phyloP scores from a whole-genome alignment of 352 stramenopile species.

The Aphanomyces invadans region DNA sequence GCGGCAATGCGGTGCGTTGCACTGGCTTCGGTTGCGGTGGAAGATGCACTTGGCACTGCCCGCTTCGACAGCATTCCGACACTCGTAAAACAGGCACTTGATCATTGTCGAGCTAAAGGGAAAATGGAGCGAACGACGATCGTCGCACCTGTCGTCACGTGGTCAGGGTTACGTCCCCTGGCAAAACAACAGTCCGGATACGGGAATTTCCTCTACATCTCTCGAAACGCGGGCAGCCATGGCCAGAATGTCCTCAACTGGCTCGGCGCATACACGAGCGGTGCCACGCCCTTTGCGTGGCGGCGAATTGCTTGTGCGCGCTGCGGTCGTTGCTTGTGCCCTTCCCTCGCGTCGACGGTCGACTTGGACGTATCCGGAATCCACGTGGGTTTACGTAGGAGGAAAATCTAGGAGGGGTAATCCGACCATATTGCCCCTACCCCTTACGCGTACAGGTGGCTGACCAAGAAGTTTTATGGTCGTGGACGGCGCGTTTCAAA shows the following conservation, averaged over 20 bases:
- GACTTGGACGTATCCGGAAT: not conserved
- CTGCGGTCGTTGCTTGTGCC: not conserved
- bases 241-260: not conserved
- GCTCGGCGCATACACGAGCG: not conserved
- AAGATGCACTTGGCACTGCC: constrained; percentile 18
- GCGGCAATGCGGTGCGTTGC: constrained; percentile 61
- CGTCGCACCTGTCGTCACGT: not conserved
- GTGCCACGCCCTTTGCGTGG: too few relatives aligned
- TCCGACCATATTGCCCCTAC: not conserved
- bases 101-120: not conserved
- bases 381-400: not conserved
- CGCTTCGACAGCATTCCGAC: not conserved
- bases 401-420: not conserved
- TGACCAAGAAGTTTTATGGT: not conserved
- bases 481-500: too few relatives aligned
- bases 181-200: not conserved
- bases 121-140: not conserved
- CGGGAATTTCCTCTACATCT: too few relatives aligned
- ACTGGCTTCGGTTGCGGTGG: constrained; percentile 34
- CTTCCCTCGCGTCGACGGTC: not conserved
- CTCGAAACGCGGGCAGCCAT: too few relatives aligned
- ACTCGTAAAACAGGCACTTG: constrained; percentile 14
- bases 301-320: too few relatives aligned
- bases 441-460: not conserved
- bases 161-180: not conserved